These are phyloP conservation scores for Groenewaldozyma auringiensis DNA, from an alignment of 1,139 yeast genomes.

Conservation along the genomic window DNA sequence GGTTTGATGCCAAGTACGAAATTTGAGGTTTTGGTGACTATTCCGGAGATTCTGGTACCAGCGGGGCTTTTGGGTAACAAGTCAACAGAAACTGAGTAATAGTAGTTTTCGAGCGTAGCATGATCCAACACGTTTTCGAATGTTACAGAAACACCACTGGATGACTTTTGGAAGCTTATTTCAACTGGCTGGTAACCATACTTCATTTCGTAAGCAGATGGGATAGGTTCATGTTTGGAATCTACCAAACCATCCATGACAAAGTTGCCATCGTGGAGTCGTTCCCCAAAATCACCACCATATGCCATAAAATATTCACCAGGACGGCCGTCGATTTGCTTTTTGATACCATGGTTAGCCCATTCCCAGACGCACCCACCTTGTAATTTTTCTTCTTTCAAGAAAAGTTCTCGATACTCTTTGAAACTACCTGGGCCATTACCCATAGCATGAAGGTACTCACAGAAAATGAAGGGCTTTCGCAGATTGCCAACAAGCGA, in stretches of 20 bases:
- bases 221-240: slow-evolving; percentile 31
- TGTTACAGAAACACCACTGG: slow-evolving; percentile 4
- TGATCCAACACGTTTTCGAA: slow-evolving; percentile 10
- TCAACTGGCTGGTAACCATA: slow-evolving; percentile 30
- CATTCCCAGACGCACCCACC: slow-evolving; percentile 37
- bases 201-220: slow-evolving; percentile 30
- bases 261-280: slow-evolving; percentile 32
- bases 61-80: slow-evolving; percentile 3
- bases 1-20: slow-evolving; percentile 7
- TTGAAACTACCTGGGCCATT: slow-evolving; percentile 32
- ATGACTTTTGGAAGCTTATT: slow-evolving; percentile 10
- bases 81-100: slow-evolving; percentile 3
- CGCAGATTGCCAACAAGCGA: slow-evolving; percentile 16
- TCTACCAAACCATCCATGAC: slow-evolving; percentile 32
- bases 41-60: too few species aligned
- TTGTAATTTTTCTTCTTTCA: slow-evolving; percentile 26
- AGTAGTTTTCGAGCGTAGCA: slow-evolving; percentile 9
- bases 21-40: too few species aligned
- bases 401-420: slow-evolving; percentile 31
- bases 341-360: slow-evolving; percentile 32
- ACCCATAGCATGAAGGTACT: slow-evolving; percentile 36
- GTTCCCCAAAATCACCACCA: slow-evolving; percentile 34
- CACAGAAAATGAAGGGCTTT: slow-evolving; percentile 33
- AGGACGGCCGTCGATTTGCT: slow-evolving; percentile 7
- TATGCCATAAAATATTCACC: slow-evolving; percentile 23